These are phyloP conservation scores for Gaultheria prostrata DNA, from an alignment of 148 eudicot genomes.

Conservation along the genomic window DNA sequence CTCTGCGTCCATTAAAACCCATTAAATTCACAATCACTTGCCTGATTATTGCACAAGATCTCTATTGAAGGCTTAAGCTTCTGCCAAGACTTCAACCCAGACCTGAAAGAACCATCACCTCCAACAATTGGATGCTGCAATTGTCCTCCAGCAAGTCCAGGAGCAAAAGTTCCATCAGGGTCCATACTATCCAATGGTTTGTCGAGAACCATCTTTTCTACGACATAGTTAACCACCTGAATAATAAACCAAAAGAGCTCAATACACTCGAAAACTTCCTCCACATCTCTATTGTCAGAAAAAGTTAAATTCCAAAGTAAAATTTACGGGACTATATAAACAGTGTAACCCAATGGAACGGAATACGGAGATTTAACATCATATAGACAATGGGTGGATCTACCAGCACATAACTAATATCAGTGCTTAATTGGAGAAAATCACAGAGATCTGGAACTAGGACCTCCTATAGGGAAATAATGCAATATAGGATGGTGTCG, in stretches of 20 bases:
- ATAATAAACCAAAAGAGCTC: constrained; percentile 16
- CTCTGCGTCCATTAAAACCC: neutral
- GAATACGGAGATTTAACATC: neutral
- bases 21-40: constrained; percentile 18
- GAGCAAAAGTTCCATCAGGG: constrained; percentile 56
- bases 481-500: neutral
- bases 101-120: constrained; percentile 62
- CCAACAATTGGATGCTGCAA: constrained; percentile 43
- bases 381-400: neutral
- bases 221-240: constrained; percentile 83
- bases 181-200: constrained; percentile 58
- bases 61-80: constrained; percentile 83
- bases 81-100: constrained; percentile 77
- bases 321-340: neutral
- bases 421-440: neutral
- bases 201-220: constrained; percentile 89
- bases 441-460: neutral
- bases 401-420: neutral
- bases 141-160: constrained; percentile 56
- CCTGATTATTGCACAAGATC: constrained; percentile 95
- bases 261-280: neutral
- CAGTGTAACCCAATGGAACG: neutral
- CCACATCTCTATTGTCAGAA: neutral
- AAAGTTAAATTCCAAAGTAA: neutral
- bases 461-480: constrained; percentile 3